phyloP scores from a whole-genome alignment of 139 green algal species.

The Desmodesmus armatus region DNA sequence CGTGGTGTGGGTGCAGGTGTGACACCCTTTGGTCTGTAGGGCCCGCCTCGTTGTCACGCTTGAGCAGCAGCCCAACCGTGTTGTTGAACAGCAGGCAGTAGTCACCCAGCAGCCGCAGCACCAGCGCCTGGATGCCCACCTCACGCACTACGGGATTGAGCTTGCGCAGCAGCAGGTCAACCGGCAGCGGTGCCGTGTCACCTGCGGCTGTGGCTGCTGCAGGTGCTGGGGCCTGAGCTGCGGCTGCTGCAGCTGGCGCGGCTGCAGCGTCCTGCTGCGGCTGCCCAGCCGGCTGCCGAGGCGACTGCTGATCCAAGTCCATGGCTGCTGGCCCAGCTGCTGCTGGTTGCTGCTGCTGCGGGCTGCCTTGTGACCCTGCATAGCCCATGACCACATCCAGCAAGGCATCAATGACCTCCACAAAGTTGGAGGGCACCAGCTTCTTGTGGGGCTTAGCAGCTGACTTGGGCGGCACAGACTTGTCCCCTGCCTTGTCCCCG shows the following conservation, averaged over 20 bases:
- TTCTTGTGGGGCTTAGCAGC: conserved; percentile 13
- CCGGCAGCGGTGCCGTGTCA: conserved; percentile 28
- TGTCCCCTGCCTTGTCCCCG: not conserved
- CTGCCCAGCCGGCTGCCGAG: not conserved
- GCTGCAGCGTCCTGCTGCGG: conserved; percentile 1
- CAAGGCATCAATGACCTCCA: conserved; percentile 87
- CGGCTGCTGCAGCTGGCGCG: not conserved
- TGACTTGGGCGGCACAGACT: not conserved
- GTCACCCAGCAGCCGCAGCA: conserved; percentile 87
- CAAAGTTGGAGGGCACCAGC: conserved; percentile 75
- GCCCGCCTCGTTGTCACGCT: conserved; percentile 78
- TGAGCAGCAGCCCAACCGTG: conserved; percentile 82
- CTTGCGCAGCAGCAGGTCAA: conserved; percentile 51
- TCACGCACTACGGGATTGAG: conserved; percentile 39
- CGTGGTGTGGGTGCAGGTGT: conserved; percentile 16
- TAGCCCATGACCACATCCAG: conserved; percentile 82
- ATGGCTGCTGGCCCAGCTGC: conserved; percentile 30
- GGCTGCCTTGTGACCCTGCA: conserved; percentile 33
- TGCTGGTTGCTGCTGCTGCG: not conserved
- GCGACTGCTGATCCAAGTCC: not conserved
- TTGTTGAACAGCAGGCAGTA: conserved; percentile 84
- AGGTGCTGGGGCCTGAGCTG: not conserved
- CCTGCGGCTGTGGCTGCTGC: not conserved
- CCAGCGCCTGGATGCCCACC: conserved; percentile 69
- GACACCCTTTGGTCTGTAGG: conserved; percentile 9